Evolutionary conservation across 2,329 filamentous ascomycete species (phyloP), one percentile per base, ranked within the genome.

Genomic region (Ceratocystis cubensis): DNA sequence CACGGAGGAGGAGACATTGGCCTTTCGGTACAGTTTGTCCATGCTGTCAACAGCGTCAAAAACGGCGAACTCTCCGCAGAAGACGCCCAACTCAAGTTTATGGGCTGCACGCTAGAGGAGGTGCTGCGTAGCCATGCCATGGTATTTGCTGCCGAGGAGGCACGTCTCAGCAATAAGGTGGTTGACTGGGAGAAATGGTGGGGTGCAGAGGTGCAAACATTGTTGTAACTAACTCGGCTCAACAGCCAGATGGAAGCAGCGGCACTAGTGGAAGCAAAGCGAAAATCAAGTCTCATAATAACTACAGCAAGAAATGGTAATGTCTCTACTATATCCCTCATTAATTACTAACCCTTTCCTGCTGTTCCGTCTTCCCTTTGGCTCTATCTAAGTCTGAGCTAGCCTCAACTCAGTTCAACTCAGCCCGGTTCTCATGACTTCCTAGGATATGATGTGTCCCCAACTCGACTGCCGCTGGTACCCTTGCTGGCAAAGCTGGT

Each of bases 81-180:
- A 50, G 81, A 82, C 69, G 92, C 92, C 1, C 93, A 97, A 79
- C 79, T 80, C 67, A 79, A 85, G 72, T 84, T 87, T 73, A 79
- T 97, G 30, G 91, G 91, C 0, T 96, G 90, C 75, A 88, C 87
- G 13, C 77, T 96, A 6, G 90, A 96, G 66, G 94, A 97, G 73
- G 84, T 88, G 1, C 81, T 97, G n/a, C 81, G 88, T 62, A 96
- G 91, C 72, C 94, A 97, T 76, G 92, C 89, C 1, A 83, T 94
- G 76, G 93, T 96, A 0, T 99, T 96, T 78, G 92, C 91, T 28
- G 94, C 93, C 0, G 94, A 97, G 76, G 88, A 96, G 71, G 91
- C 93, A 4, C 83, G 93, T 72, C 79, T 78, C 63, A 80, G 81
- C 63, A 84, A 82, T 72, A 85, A 82, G 73, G 86, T 94, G 6